Base-by-base conservation (phyloP, 2,329 filamentous ascomycete species). In the Trematosphaeria pertusa region DNA sequence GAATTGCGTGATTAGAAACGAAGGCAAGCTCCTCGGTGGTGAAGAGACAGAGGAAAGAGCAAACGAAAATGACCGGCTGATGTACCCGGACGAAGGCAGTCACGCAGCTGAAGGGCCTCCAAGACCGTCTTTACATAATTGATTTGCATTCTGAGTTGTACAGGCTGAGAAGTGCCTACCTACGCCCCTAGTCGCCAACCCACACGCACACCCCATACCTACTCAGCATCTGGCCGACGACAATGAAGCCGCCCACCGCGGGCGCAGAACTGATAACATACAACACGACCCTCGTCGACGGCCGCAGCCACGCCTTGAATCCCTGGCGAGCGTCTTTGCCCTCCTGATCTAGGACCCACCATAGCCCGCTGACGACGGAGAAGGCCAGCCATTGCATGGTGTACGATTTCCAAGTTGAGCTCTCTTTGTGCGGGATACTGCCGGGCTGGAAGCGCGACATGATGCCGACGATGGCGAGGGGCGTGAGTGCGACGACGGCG, bases 171-270 rank as follows among this genome's bases (percentile, higher is more conserved):
- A n/a, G n/a, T n/a, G n/a, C n/a, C n/a, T n/a, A n/a, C n/a, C n/a
- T n/a, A n/a, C n/a, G n/a, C n/a, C n/a, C 11, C 36, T 34, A 55
- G 18, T 52, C 53, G 6, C 55, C 52, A 24, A 56, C 43, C 51
- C 48, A 56, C 12, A 40, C 31, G 41, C 58, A 60, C 45, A 47
- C 41, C 19, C 58, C 64, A 52, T 65, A 70, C 8, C 54, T 48
- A 20, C 3, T 43, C 14, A 69, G 14, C 66, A 68, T 68, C 47
- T 66, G 52, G 11, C 48, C 59, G 12, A 69, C 64, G 20, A 64
- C 56, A 8, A 66, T 39, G 35, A 63, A 61, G 1, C 61, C 63
- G 1, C 61, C 59, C 3, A 69, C 45, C 1, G 64, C 60, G 1
- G 61, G 56, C 28, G 35, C 42, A 11, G 24, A 42, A 34, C 41